Evolutionary conservation across 495 filamentous ascomycete species (phyloP), one percentile per base, ranked within the genome.

Genomic region (Penicillium pulvis): DNA sequence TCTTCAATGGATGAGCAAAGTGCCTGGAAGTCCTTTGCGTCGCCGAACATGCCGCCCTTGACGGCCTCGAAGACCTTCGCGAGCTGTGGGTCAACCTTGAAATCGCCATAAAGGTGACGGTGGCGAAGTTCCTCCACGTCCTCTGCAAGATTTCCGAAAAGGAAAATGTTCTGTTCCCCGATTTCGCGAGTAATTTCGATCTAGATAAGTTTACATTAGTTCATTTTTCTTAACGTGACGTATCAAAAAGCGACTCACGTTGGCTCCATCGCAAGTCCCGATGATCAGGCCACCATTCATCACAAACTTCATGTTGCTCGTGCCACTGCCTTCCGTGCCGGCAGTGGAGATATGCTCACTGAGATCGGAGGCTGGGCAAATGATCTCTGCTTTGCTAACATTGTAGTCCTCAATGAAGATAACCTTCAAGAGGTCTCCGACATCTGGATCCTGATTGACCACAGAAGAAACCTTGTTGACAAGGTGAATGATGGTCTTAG

Each of bases 341-440:
- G 94, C 94, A 33, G 94, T 98, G 3, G 94, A 98, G 72, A 98
- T 98, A 71, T 98, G 94, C 79, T 98, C 94, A 74, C 91, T 96
- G 68, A 98, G 87, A 69, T 98, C 94, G 16, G 91, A 96, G 11
- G 94, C 94, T 7, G 94, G 94, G 52, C 86, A 84, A 62, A 98
- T 97, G 60, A 98, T 90, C 76, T 98, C 94, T 16, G 94, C 95
- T 79, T 98, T 98, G 84, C 91, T 96, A 65, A 98, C 94, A 61
- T 98, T 98, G 83, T 98, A 98, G 78, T 98, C 94, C 69, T 94
- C 91, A 46, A 98, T 73, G 77, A 97, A 98, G 66, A 98, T 84
- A 50, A 98, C 95, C 81, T 98, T 98, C 66, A 98, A 80, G 19
- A 95, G 81, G 69, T 98, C 93, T 24, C 93, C 93, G 67, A 98